Percentiles rank a stretch among this genome's conserved stretches.
phyloP scores from a whole-genome alignment of 225 moss, liverwort and hornwort genomes.

The Antitrichia curtipendula region DNA sequence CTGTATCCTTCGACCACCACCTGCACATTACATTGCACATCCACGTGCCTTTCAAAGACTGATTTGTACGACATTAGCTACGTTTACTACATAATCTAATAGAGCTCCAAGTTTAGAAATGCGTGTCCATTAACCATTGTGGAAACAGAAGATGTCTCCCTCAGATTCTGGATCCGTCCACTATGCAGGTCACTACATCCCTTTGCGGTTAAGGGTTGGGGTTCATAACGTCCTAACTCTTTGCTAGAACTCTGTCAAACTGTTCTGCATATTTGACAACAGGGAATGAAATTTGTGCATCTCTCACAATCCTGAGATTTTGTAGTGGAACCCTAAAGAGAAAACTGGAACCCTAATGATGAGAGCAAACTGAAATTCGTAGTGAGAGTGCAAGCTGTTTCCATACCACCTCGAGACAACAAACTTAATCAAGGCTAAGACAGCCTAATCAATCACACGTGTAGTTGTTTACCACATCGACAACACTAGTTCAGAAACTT shows the following conservation, averaged over 20 bases:
- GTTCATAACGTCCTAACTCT: too few relatives aligned
- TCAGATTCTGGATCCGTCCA: not conserved
- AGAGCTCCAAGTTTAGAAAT: not conserved
- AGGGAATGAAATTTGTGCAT: not conserved
- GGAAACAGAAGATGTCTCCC: not conserved
- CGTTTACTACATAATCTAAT: too few relatives aligned
- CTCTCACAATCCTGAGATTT: not conserved
- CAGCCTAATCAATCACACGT: not conserved
- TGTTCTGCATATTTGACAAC: not conserved
- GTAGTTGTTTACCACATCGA: not conserved
- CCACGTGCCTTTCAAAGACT: not conserved
- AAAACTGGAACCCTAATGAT: not conserved
- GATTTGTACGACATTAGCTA: not conserved
- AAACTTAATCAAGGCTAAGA: not conserved
- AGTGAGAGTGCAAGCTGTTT: not conserved
- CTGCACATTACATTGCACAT: not conserved
- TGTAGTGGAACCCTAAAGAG: too few relatives aligned
- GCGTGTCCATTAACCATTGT: not conserved
- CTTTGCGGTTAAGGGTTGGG: not conserved
- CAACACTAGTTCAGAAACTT: not conserved
- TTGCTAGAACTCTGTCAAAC: not conserved
- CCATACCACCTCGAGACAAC: not conserved
- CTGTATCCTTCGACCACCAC: slow-evolving; percentile 7
- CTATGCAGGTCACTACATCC: not conserved
- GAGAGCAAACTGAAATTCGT: not conserved